Percentiles rank a stretch among this genome's conserved stretches.
These are phyloP conservation scores for Sanghuangporus baumii DNA, from an alignment of 1,284 basidiomycete genomes.

Conservation along the genomic window DNA sequence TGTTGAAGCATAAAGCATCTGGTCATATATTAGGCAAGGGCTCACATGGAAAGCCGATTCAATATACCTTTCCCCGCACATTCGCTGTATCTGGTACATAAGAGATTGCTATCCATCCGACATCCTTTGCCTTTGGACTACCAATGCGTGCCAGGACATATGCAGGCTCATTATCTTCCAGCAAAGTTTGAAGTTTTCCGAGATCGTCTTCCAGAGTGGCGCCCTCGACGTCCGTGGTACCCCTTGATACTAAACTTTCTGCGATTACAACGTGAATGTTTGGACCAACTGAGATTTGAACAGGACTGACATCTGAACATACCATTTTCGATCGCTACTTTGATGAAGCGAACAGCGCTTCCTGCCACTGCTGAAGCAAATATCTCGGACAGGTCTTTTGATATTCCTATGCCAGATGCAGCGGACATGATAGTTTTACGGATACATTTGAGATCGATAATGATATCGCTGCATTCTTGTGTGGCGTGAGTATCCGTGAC, in stretches of 20 bases:
- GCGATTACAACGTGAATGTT: constrained; percentile 15
- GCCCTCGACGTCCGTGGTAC: constrained; percentile 36
- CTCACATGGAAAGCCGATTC: not conserved
- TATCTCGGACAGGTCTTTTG: constrained; percentile 28
- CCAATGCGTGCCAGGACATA: constrained; percentile 67
- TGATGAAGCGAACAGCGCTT: constrained; percentile 58
- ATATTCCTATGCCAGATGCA: constrained; percentile 44
- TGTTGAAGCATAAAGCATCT: constrained; percentile 94
- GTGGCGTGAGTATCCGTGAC: constrained; percentile 6
- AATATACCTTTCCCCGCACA: constrained; percentile 66
- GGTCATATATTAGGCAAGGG: not conserved
- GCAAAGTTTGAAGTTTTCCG: constrained; percentile 43
- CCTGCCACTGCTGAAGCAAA: constrained; percentile 55
- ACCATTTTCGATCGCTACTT: constrained; percentile 72
- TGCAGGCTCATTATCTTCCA: constrained; percentile 60
- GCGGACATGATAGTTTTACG: constrained; percentile 50
- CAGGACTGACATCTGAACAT: constrained; percentile 21
- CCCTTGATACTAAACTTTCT: constrained; percentile 65
- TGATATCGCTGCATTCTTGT: not conserved
- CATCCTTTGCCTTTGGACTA: constrained; percentile 36
- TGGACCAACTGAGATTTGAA: not conserved
- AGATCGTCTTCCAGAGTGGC: constrained; percentile 59
- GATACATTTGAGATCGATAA: not conserved
- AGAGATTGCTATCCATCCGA: constrained; percentile 65
- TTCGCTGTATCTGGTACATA: constrained; percentile 75